A percentile compares a stretch with the other conserved stretches of the same genome.
Evolutionary conservation across 164 flowering plant genomes (phyloP).

Genomic region (Liriodendron chinense): DNA sequence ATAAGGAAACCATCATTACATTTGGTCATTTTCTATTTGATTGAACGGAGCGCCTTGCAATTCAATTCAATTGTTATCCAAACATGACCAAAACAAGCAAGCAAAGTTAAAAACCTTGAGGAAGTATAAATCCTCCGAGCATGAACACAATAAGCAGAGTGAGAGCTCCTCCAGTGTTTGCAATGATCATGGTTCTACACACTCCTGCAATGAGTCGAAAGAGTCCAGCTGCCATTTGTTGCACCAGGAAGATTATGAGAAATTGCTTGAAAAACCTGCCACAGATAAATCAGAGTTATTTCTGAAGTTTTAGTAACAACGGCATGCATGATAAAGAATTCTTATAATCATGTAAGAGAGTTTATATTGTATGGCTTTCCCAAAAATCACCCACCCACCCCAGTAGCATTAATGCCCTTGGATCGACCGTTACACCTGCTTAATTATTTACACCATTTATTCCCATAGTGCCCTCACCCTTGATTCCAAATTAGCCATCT

Average conservation of each 20-base stretch:
- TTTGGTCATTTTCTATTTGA: background rate
- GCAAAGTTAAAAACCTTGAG: slow-evolving; percentile 40
- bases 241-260: slow-evolving; percentile 55
- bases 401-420: too few relatives aligned
- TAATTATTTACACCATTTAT: background rate
- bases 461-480: background rate
- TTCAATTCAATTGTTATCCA: background rate
- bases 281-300: slow-evolving; percentile 1
- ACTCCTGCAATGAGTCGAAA: slow-evolving; percentile 70
- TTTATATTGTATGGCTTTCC: too few relatives aligned
- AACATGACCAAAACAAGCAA: too few relatives aligned
- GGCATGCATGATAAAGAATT: background rate
- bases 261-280: slow-evolving; percentile 89
- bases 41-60: background rate
- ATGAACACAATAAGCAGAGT: slow-evolving; percentile 56
- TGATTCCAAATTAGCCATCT: too few relatives aligned
- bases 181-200: slow-evolving; percentile 62
- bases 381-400: too few relatives aligned
- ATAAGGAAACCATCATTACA: background rate
- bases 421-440: too few relatives aligned
- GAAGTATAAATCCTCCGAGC: slow-evolving; percentile 88
- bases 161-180: slow-evolving; percentile 73
- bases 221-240: slow-evolving; percentile 82
- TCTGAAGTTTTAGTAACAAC: background rate
- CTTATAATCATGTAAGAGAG: too few relatives aligned